Conservation (phyloP, 2,329 filamentous ascomycete genomes). For the Aspergillus brunneoviolaceus region DNA sequence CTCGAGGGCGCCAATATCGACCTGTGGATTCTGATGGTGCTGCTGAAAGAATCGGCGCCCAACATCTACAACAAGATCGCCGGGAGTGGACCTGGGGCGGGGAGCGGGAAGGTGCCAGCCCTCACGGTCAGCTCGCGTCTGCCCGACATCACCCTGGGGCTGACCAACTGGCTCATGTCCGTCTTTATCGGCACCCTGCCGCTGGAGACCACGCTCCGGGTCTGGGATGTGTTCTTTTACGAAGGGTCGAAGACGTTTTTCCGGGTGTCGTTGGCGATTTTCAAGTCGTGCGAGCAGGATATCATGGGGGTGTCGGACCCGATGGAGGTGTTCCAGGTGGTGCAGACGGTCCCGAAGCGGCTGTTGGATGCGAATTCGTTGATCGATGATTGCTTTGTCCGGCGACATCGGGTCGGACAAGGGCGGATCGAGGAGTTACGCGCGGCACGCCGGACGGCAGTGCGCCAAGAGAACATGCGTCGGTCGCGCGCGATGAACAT, state of each 20-base stretch:
- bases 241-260: conserved; percentile 94
- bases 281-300: conserved; percentile 80
- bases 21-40: conserved; percentile 86
- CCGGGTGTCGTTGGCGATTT: conserved; percentile 84
- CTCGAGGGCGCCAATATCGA: conserved; percentile 92
- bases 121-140: conserved; percentile 55
- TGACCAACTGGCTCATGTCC: conserved; percentile 98
- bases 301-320: conserved; percentile 79
- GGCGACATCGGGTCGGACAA: conserved; percentile 77
- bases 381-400: conserved; percentile 78
- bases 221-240: conserved; percentile 96
- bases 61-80: conserved; percentile 85
- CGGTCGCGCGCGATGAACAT: conserved; percentile 38
- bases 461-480: conserved; percentile 43
- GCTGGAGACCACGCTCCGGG: conserved; percentile 84
- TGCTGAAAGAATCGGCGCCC: conserved; percentile 78
- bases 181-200: conserved; percentile 91
- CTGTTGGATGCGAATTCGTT: conserved; percentile 79
- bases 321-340: conserved; percentile 94
- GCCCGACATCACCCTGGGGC: conserved; percentile 86
- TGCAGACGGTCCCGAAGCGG: conserved; percentile 79
- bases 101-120: conserved; percentile 42
- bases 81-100: conserved; percentile 55
- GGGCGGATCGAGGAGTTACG: conserved; percentile 75
- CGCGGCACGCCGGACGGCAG: conserved; percentile 61